phyloP scores from a whole-genome alignment of 805 yeast genomes.

The Sugiyamaella floridensis region DNA sequence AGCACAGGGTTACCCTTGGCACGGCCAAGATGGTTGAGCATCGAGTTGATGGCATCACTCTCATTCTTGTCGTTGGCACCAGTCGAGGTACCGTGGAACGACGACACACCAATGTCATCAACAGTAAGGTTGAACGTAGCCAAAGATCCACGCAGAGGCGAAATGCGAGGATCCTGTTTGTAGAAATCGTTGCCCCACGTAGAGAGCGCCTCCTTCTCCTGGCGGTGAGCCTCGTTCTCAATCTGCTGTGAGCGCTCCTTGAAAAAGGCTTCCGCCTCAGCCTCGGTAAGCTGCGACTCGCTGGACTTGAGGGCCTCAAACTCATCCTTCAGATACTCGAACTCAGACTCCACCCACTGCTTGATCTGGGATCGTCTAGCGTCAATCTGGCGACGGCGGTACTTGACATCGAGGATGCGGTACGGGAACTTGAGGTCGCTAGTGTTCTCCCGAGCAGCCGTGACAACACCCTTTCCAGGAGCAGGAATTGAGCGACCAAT shows the following conservation, averaged over 20 bases:
- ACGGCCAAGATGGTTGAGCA: slow-evolving; percentile 95
- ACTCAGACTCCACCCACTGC: slow-evolving; percentile 79
- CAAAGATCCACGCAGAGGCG: slow-evolving; percentile 95
- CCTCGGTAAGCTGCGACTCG: slow-evolving; percentile 39
- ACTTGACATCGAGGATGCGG: slow-evolving; percentile 78
- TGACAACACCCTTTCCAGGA: slow-evolving; percentile 98
- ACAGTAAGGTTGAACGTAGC: slow-evolving; percentile 89
- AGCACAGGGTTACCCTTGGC: slow-evolving; percentile 95
- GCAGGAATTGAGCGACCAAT: slow-evolving; percentile 99
- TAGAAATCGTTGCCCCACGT: slow-evolving; percentile 96
- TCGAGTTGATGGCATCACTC: slow-evolving; percentile 78
- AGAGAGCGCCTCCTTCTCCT: slow-evolving; percentile 79
- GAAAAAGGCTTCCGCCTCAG: slow-evolving; percentile 45
- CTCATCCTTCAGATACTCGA: slow-evolving; percentile 63
- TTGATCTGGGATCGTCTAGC: slow-evolving; percentile 70
- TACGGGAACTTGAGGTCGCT: slow-evolving; percentile 72
- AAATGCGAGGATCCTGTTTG: slow-evolving; percentile 84
- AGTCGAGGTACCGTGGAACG: slow-evolving; percentile 99
- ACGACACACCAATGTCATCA: slow-evolving; percentile 93
- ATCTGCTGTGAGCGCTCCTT: slow-evolving; percentile 84
- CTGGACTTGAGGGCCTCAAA: slow-evolving; percentile 45
- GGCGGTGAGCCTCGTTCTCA: slow-evolving; percentile 74
- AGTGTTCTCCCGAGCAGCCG: slow-evolving; percentile 93
- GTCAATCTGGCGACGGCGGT: slow-evolving; percentile 87
- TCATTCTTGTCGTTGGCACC: slow-evolving; percentile 98